Percentiles rank a stretch among this genome's conserved stretches.
Evolutionary conservation across 805 yeast species (phyloP).

Genomic region (Ogataea haglerorum): DNA sequence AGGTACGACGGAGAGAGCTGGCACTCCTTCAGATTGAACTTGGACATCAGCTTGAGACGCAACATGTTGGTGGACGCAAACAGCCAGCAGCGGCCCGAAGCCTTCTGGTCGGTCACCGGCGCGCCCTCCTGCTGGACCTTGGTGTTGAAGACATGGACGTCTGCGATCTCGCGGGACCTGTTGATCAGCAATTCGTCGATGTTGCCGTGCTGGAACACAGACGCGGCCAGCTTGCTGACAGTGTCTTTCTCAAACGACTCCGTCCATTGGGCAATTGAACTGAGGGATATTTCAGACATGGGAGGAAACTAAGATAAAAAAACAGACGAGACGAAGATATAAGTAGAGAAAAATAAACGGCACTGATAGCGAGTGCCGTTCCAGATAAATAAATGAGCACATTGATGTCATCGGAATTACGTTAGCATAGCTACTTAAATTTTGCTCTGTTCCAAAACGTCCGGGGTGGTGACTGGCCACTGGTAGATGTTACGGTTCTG

Average conservation of each 20-base stretch:
- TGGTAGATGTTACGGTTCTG: slow-evolving; percentile 64
- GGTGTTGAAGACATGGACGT: slow-evolving; percentile 39
- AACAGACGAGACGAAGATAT: background rate
- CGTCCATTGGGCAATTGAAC: slow-evolving; percentile 28
- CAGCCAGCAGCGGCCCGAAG: slow-evolving; percentile 85
- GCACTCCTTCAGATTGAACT: slow-evolving; percentile 61
- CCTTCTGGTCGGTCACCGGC: slow-evolving; percentile 70
- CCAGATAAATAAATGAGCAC: background rate
- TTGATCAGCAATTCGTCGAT: slow-evolving; percentile 40
- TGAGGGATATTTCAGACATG: slow-evolving; percentile 10
- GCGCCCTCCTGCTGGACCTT: slow-evolving; percentile 48
- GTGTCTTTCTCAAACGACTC: slow-evolving; percentile 25
- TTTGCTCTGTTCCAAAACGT: slow-evolving; percentile 27
- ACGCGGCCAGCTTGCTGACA: slow-evolving; percentile 31
- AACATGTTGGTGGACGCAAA: slow-evolving; percentile 79
- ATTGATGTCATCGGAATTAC: slow-evolving; percentile 1
- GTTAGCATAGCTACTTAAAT: slow-evolving; percentile 15
- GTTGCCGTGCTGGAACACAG: slow-evolving; percentile 33
- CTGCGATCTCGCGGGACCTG: slow-evolving; percentile 31
- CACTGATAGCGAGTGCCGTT: slow-evolving; percentile 3
- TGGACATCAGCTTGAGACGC: slow-evolving; percentile 58
- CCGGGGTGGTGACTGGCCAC: slow-evolving; percentile 83
- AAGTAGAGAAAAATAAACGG: background rate
- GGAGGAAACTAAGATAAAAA: background rate
- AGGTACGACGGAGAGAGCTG: slow-evolving; percentile 77